phyloP scores from a whole-genome alignment of 2,329 filamentous ascomycete species.

The Sarocladiaceae sp. region DNA sequence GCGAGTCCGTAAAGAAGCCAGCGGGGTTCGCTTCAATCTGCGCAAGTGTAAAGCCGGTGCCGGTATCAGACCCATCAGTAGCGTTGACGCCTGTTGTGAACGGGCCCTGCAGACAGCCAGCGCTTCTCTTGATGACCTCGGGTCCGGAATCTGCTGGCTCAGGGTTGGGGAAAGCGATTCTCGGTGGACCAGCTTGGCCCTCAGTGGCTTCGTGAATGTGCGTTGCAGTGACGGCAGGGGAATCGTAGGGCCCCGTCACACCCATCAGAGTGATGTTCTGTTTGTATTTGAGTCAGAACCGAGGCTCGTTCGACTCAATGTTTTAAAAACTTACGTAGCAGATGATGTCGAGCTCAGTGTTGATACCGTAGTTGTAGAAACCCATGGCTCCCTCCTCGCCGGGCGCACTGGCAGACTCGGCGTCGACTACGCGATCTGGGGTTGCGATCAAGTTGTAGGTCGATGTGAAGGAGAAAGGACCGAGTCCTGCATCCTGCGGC shows the following conservation, averaged over 20 bases:
- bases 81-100: conserved; percentile 26
- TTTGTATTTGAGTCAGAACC: not conserved
- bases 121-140: conserved; percentile 26
- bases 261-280: conserved; percentile 41
- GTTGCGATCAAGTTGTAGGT: conserved; percentile 40
- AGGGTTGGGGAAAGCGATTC: conserved; percentile 44
- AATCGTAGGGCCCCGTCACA: conserved; percentile 44
- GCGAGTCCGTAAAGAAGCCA: conserved; percentile 47
- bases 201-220: conserved; percentile 46
- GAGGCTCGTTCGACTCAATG: too few species aligned
- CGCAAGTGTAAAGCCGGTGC: conserved; percentile 39
- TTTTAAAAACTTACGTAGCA: conserved; percentile 31
- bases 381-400: conserved; percentile 38
- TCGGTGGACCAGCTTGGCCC: conserved; percentile 42
- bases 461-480: conserved; percentile 38
- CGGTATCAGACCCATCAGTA: conserved; percentile 22
- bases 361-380: conserved; percentile 47
- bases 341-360: conserved; percentile 35
- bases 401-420: conserved; percentile 28
- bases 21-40: conserved; percentile 44
- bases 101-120: conserved; percentile 34
- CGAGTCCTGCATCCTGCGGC: conserved; percentile 1
- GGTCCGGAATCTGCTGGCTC: conserved; percentile 15
- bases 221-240: conserved; percentile 45
- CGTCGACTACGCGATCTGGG: conserved; percentile 42